Percentiles rank a stretch among this genome's conserved stretches.
Evolutionary conservation across 768 basidiomycete genomes (phyloP).

Genomic region (Termitomyces sp.): DNA sequence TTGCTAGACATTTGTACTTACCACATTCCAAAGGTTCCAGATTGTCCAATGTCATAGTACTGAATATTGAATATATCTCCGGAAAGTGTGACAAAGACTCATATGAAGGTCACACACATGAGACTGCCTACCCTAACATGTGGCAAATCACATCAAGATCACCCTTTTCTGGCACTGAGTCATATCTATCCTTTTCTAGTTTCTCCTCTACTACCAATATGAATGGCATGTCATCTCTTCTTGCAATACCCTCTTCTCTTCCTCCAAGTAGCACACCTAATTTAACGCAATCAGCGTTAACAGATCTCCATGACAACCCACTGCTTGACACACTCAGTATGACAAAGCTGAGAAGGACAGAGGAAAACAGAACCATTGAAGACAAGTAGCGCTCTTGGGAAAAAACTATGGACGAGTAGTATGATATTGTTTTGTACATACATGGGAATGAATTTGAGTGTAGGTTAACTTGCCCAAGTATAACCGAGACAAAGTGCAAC

Average conservation of each 20-base stretch:
- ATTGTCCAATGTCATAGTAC: slow-evolving; percentile 30
- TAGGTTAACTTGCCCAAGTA: background rate
- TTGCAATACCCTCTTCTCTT: slow-evolving; percentile 43
- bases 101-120: slow-evolving; percentile 22
- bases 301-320: slow-evolving; percentile 33
- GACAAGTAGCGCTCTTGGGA: background rate
- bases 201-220: slow-evolving; percentile 40
- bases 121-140: slow-evolving; percentile 27
- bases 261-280: slow-evolving; percentile 45
- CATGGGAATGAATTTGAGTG: background rate
- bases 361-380: slow-evolving; percentile 30
- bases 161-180: slow-evolving; percentile 21
- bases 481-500: background rate
- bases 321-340: slow-evolving; percentile 46
- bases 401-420: background rate
- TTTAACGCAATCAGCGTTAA: slow-evolving; percentile 25
- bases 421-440: no score
- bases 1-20: no score
- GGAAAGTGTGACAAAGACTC: slow-evolving; percentile 9
- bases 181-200: slow-evolving; percentile 23
- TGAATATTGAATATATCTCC: background rate
- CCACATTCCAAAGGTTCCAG: slow-evolving; percentile 68
- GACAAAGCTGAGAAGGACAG: slow-evolving; percentile 45
- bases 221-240: slow-evolving; percentile 54
- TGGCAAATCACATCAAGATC: slow-evolving; percentile 12